Evolutionary conservation across 2,329 filamentous ascomycete genomes (phyloP).

Genomic region (Aspergillus tubingensis): DNA sequence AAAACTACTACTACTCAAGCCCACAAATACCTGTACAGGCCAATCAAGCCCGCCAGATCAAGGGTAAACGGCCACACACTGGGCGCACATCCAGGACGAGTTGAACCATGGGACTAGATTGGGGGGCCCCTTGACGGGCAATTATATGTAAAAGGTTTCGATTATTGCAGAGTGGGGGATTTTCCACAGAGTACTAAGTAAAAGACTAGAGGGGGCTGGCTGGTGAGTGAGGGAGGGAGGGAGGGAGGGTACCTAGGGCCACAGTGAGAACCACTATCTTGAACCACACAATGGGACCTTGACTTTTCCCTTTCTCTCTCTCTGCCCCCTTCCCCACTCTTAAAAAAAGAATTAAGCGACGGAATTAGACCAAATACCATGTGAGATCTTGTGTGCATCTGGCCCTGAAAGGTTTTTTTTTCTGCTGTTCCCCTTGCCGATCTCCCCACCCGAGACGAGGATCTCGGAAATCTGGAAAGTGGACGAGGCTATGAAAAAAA

Average conservation of each 20-base stretch:
- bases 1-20: background rate
- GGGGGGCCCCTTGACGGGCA: background rate
- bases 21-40: background rate
- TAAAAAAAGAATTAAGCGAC: background rate
- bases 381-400: conserved; percentile 12
- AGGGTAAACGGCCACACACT: background rate
- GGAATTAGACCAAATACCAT: background rate
- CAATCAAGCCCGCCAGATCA: background rate
- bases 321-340: background rate
- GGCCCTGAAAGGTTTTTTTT: background rate
- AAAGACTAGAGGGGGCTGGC: too few relatives aligned
- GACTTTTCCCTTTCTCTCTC: too few relatives aligned
- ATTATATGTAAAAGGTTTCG: too few relatives aligned
- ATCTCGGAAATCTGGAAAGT: background rate
- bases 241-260: too few relatives aligned
- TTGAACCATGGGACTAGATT: conserved; percentile 1
- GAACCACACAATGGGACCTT: background rate
- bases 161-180: background rate
- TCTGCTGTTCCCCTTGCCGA: conserved; percentile 8
- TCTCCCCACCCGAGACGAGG: conserved; percentile 11
- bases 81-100: background rate
- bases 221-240: too few relatives aligned
- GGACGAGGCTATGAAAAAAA: background rate
- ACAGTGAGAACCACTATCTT: background rate
- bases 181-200: background rate